These are phyloP conservation scores for Fusarium globosum DNA, from an alignment of 2,329 filamentous ascomycete genomes.

Conservation along the genomic window DNA sequence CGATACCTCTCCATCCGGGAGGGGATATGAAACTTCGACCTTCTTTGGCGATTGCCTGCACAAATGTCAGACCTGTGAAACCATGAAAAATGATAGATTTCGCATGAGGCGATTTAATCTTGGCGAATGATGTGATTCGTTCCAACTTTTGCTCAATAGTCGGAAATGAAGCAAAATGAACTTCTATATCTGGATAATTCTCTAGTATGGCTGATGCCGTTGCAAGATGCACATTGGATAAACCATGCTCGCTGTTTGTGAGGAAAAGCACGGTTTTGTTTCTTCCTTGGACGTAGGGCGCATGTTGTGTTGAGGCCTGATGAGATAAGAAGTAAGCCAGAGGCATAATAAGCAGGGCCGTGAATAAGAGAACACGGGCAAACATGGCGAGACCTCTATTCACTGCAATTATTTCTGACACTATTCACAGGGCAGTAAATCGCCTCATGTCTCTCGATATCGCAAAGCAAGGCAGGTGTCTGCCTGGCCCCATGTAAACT, in stretches of 20 bases:
- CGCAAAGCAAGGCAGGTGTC: background rate
- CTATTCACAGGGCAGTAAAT: background rate
- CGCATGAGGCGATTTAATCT: background rate
- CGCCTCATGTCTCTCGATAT: background rate
- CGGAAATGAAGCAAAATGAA: slow-evolving; percentile 51
- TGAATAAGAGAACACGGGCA: background rate
- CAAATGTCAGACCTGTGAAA: background rate
- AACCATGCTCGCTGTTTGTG: slow-evolving; percentile 43
- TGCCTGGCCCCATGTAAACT: background rate
- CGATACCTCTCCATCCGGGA: background rate
- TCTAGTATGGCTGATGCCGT: slow-evolving; percentile 50
- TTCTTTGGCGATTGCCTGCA: background rate
- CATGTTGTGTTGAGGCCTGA: background rate
- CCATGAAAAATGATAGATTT: background rate
- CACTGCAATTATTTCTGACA: background rate
- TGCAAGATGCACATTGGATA: slow-evolving; percentile 53
- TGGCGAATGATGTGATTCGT: background rate
- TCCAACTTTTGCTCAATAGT: background rate
- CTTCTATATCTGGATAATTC: slow-evolving; percentile 46
- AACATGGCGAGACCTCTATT: background rate
- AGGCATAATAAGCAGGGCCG: background rate
- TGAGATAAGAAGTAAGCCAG: background rate
- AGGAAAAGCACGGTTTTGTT: slow-evolving; percentile 5
- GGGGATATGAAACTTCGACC: slow-evolving; percentile 9
- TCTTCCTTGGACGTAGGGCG: background rate